phyloP scores from a whole-genome alignment of 768 basidiomycete species.

The Chalciporus sphaerocephalus region DNA sequence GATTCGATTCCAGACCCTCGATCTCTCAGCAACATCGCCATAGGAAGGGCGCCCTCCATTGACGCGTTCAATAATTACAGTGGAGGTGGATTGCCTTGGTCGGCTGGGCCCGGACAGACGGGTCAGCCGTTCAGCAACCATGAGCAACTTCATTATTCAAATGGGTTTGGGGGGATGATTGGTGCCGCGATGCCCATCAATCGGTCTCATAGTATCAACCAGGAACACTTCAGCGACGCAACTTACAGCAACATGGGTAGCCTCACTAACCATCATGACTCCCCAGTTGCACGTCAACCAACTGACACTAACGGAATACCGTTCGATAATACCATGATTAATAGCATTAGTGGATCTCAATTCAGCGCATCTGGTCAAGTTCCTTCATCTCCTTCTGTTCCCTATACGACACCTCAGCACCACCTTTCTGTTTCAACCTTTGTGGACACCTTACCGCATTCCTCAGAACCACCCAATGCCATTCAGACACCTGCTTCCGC shows the following conservation, averaged over 20 bases:
- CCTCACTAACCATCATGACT: constrained; percentile 20
- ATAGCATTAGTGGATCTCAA: constrained; percentile 19
- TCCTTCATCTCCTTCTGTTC: constrained; percentile 19
- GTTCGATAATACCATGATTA: constrained; percentile 15
- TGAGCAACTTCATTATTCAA: constrained; percentile 24
- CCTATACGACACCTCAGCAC: constrained; percentile 19
- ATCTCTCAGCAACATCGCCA: constrained; percentile 29
- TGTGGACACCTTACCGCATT: constrained; percentile 18
- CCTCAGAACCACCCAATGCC: constrained; percentile 14
- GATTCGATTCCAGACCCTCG: constrained; percentile 41
- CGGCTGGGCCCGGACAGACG: constrained; percentile 23
- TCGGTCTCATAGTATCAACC: constrained; percentile 22
- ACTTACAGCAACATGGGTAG: constrained; percentile 21
- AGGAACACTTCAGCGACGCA: constrained; percentile 26
- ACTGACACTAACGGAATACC: constrained; percentile 23
- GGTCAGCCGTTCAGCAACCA: constrained; percentile 17
- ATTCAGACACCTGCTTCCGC: constrained; percentile 21
- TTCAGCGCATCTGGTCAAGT: constrained; percentile 17
- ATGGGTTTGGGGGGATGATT: constrained; percentile 22
- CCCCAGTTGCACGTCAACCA: constrained; percentile 20
- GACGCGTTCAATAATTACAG: constrained; percentile 40
- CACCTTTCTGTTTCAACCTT: constrained; percentile 21
- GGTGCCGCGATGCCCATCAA: constrained; percentile 17
- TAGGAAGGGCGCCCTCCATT: constrained; percentile 31
- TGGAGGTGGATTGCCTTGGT: constrained; percentile 36